Percentiles rank a stretch among this genome's conserved stretches.
Evolutionary conservation across 352 stramenopile species (phyloP).

Genomic region (Phytophthora macrochlamydospora): DNA sequence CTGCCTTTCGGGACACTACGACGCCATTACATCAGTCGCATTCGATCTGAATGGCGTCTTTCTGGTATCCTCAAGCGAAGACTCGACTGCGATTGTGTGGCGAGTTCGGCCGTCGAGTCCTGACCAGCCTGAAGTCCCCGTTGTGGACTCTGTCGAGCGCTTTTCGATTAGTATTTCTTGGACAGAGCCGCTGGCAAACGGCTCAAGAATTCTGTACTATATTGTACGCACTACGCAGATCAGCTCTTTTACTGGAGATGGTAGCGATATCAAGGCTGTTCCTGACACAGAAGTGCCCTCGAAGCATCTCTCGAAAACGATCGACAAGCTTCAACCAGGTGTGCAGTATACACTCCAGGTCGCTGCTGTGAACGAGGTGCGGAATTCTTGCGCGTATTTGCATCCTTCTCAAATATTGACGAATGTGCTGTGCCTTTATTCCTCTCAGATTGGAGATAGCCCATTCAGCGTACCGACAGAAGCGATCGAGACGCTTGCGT

Average conservation of each 20-base stretch:
- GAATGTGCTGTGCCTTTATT: not conserved
- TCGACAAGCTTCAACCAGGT: slow-evolving; percentile 59
- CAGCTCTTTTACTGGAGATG: slow-evolving; percentile 33
- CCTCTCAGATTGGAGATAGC: slow-evolving; percentile 53
- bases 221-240: slow-evolving; percentile 48
- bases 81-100: slow-evolving; percentile 57
- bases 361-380: slow-evolving; percentile 59
- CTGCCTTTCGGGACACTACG: slow-evolving; percentile 55
- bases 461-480: slow-evolving; percentile 49
- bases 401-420: not conserved
- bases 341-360: slow-evolving; percentile 58
- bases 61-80: slow-evolving; percentile 55
- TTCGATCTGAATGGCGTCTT: slow-evolving; percentile 61
- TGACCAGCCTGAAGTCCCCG: slow-evolving; percentile 37
- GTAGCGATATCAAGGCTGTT: slow-evolving; percentile 29
- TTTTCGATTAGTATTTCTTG: slow-evolving; percentile 61
- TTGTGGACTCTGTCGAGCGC: slow-evolving; percentile 35
- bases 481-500: slow-evolving; percentile 62
- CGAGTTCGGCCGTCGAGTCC: slow-evolving; percentile 54
- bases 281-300: slow-evolving; percentile 40
- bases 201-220: slow-evolving; percentile 58
- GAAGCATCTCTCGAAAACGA: slow-evolving; percentile 46
- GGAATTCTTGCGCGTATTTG: not conserved
- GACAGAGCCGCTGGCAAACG: slow-evolving; percentile 59
- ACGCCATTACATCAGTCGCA: slow-evolving; percentile 32